These are phyloP conservation scores for Triangularia setosa DNA, from an alignment of 2,329 filamentous ascomycete genomes.

Conservation along the genomic window DNA sequence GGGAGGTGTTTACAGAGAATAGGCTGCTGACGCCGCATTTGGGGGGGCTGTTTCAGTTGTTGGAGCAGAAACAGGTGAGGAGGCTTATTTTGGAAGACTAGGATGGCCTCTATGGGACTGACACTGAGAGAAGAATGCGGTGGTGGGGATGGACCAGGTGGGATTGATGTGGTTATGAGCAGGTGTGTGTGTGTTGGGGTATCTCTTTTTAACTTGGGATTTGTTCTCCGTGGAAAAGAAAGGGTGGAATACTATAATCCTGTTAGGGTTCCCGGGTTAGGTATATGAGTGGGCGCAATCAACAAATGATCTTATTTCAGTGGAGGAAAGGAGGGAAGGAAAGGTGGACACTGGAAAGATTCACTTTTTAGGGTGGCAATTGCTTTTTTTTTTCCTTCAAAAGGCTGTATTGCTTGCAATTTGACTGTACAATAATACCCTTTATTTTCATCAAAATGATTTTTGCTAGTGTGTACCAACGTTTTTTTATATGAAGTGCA, in stretches of 20 bases:
- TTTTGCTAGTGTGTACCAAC: background rate
- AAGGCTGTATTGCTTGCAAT: background rate
- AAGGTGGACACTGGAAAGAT: background rate
- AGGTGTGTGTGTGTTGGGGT: too few relatives aligned
- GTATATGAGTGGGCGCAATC: background rate
- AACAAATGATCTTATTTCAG: background rate
- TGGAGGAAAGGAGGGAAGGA: background rate
- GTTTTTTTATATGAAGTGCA: background rate
- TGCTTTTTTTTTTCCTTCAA: background rate
- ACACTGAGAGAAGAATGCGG: too few relatives aligned
- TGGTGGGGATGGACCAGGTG: too few relatives aligned
- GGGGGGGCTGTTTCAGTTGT: constrained; percentile 32
- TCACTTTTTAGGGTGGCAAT: background rate
- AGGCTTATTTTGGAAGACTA: background rate
- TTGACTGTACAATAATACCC: background rate
- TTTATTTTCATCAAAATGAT: background rate
- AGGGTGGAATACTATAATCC: too few relatives aligned
- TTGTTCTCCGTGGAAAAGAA: too few relatives aligned
- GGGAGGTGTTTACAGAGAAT: constrained; percentile 68
- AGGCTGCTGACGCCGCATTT: constrained; percentile 46
- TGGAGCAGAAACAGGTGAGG: constrained; percentile 18
- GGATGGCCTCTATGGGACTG: too few relatives aligned
- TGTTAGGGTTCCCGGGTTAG: background rate
- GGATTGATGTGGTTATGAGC: too few relatives aligned
- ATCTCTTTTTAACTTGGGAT: background rate